Evolutionary conservation across 2,329 filamentous ascomycete species (phyloP).

Genomic region (Aureobasidium melanogenum): DNA sequence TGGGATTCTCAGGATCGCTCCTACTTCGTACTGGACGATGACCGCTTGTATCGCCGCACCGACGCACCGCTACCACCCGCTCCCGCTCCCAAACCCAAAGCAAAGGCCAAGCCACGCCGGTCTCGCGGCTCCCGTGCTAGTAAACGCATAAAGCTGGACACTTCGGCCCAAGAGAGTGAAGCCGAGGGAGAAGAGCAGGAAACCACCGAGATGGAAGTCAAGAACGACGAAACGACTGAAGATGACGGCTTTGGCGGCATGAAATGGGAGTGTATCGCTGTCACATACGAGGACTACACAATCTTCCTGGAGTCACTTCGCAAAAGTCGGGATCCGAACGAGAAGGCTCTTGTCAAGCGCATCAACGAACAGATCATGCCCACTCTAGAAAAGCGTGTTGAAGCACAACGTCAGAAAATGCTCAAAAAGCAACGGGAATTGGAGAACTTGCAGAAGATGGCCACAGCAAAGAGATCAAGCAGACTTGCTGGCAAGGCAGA

Average conservation of each 20-base stretch:
- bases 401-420: constrained; percentile 60
- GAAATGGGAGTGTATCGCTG: constrained; percentile 85
- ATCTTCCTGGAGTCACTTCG: constrained; percentile 61
- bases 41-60: constrained; percentile 81
- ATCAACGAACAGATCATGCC: constrained; percentile 74
- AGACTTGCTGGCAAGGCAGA: constrained; percentile 76
- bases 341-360: constrained; percentile 65
- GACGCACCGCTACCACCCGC: constrained; percentile 57
- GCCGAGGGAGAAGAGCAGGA: constrained; percentile 32
- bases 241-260: constrained; percentile 58
- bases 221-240: constrained; percentile 26
- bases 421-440: constrained; percentile 73
- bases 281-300: constrained; percentile 70
- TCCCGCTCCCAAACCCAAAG: constrained; percentile 44
- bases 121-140: constrained; percentile 51
- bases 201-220: constrained; percentile 18
- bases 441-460: constrained; percentile 73
- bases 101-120: constrained; percentile 43
- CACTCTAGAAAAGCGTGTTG: constrained; percentile 67
- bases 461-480: constrained; percentile 89
- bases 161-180: constrained; percentile 35
- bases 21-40: constrained; percentile 89
- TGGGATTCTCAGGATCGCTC: constrained; percentile 82
- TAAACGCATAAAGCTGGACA: constrained; percentile 58
- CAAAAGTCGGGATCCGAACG: constrained; percentile 73